Percentiles rank a stretch among this genome's conserved stretches.
Evolutionary conservation across 768 basidiomycete species (phyloP).

Genomic region (Amanita muscaria): DNA sequence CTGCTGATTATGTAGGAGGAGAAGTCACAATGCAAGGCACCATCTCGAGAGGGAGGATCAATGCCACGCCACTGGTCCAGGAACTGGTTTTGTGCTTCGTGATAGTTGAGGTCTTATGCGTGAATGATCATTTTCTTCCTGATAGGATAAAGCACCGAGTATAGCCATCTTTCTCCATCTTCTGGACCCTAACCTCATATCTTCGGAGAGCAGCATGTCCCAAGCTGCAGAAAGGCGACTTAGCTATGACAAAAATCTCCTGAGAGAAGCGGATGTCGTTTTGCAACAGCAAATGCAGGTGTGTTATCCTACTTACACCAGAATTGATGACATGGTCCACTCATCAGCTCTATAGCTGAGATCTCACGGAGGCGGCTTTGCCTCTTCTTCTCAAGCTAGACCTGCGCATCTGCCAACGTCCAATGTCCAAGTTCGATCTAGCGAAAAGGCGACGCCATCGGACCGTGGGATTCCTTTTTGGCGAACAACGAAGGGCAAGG

Average conservation of each 20-base stretch:
- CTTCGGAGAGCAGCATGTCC: conserved; percentile 9
- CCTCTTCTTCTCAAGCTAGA: conserved; percentile 14
- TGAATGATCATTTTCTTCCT: no score
- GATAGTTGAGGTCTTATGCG: no score
- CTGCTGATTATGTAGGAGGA: no score
- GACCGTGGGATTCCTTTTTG: conserved; percentile 37
- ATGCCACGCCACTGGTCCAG: no score
- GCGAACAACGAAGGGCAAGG: conserved; percentile 40
- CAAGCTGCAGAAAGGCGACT: conserved; percentile 11
- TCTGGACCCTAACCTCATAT: background rate
- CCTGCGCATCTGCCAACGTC: background rate
- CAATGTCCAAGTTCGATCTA: conserved; percentile 9
- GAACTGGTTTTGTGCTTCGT: no score
- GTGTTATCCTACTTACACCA: background rate
- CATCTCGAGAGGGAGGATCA: no score
- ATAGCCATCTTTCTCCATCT: background rate
- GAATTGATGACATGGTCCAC: background rate
- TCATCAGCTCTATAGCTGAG: conserved; percentile 33
- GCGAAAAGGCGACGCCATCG: background rate
- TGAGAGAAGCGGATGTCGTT: conserved; percentile 27
- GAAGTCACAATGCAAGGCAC: no score
- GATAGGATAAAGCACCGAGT: no score
- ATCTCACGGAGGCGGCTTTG: conserved; percentile 42
- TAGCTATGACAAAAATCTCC: conserved; percentile 29
- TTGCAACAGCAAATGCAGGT: conserved; percentile 34